Evolutionary conservation across 352 stramenopile genomes (phyloP).

Genomic region (Elongisporangium undulatum): DNA sequence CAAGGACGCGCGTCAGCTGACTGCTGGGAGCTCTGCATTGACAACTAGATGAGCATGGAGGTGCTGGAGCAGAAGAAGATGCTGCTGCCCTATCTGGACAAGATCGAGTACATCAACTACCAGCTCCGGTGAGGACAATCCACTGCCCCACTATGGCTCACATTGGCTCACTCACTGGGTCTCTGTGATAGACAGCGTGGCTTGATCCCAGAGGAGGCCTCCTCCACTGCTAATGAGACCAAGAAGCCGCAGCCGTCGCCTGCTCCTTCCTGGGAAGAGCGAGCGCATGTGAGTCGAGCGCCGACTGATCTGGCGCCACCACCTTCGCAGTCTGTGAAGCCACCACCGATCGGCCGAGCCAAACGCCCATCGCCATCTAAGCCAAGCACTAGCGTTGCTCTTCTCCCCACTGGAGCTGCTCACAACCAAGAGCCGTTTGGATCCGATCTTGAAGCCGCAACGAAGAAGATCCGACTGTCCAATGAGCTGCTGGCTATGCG

Average conservation of each 20-base stretch:
- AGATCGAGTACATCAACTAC: constrained; percentile 87
- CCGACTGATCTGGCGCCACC: no score
- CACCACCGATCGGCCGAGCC: not conserved
- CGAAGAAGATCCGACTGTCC: constrained; percentile 11
- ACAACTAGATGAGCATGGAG: constrained; percentile 45
- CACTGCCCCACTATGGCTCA: not conserved
- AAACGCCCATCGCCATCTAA: not conserved
- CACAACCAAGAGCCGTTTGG: not conserved
- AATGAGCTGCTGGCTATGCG: constrained; percentile 26
- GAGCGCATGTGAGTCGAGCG: not conserved
- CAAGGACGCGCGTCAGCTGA: not conserved
- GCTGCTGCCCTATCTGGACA: constrained; percentile 78
- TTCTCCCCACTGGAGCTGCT: not conserved
- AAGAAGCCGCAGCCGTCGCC: not conserved
- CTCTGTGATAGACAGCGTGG: constrained; percentile 27
- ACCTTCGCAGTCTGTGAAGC: not conserved
- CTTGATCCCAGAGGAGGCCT: constrained; percentile 26
- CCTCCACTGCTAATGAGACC: not conserved
- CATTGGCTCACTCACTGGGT: not conserved
- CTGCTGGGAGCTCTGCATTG: not conserved
- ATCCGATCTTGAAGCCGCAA: not conserved
- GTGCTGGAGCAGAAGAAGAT: constrained; percentile 74
- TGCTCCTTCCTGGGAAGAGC: not conserved
- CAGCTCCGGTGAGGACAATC: constrained; percentile 44
- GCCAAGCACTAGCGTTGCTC: not conserved